A percentile compares a stretch with the other conserved stretches of the same genome.
Evolutionary conservation across 2,329 filamentous ascomycete species (phyloP).

Genomic region (Alternaria alternata): DNA sequence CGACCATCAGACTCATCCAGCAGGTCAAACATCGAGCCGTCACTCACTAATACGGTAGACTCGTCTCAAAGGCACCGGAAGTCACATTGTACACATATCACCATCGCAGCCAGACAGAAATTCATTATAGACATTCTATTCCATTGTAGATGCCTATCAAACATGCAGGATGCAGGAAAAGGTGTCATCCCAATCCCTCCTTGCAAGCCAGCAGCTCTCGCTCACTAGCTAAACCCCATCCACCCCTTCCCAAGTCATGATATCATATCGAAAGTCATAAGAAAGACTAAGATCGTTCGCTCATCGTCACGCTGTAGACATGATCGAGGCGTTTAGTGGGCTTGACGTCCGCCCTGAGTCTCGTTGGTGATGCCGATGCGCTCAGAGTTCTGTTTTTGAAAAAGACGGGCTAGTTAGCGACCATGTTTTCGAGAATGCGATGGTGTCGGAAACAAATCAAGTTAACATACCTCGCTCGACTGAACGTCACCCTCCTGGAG

Average conservation of each 20-base stretch:
- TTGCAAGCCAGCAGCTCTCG: constrained; percentile 5
- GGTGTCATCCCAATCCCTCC: constrained; percentile 8
- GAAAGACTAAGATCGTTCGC: neutral
- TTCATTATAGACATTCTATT: neutral
- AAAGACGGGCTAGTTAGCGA: constrained; percentile 11
- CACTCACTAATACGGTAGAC: no score
- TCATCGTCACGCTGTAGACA: constrained; percentile 4
- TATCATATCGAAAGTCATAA: constrained; percentile 30
- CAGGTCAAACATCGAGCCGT: no score
- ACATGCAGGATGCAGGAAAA: constrained; percentile 7
- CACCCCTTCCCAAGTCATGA: constrained; percentile 19
- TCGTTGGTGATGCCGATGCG: constrained; percentile 56
- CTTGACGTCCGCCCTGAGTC: constrained; percentile 46
- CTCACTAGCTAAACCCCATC: neutral
- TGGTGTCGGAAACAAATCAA: no score
- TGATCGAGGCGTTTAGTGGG: constrained; percentile 34
- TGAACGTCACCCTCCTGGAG: constrained; percentile 72
- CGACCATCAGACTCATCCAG: no score
- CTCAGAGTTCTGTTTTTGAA: constrained; percentile 44
- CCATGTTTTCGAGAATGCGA: neutral
- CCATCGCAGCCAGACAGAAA: no score
- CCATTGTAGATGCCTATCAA: constrained; percentile 1
- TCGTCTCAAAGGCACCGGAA: no score
- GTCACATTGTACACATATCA: no score
- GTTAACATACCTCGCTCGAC: constrained; percentile 34